Evolutionary conservation across 495 filamentous ascomycete genomes (phyloP), one percentile per base, ranked within the genome.

Genomic region (Penicillium psychrofluorescens): DNA sequence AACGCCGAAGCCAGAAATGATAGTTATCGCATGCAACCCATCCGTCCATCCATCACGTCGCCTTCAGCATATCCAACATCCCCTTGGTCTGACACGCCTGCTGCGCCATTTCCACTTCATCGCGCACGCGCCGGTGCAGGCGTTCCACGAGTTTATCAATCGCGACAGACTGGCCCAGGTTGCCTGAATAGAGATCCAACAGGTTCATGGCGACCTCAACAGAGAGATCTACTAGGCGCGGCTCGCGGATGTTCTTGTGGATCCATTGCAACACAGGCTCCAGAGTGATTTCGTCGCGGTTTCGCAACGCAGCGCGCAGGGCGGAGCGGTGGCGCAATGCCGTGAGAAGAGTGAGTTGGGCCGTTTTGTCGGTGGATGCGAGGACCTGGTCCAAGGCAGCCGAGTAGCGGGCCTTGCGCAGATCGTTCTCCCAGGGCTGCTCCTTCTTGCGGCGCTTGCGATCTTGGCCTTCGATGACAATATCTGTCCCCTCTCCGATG

Each of bases 301-400:
- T 80, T 53, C 81, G 73, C 29, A 99, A 72, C 7, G 92, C 86
- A 22, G 84, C 77, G n/a, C 83, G 77, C 35, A 95, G 74, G 1
- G 94, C 92, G 30, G 84, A 90, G 28, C 92, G 84, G 64, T 99
- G 92, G 8, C 85, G 78, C 3, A 99, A 74, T 7, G 89, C 86
- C 3, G 84, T 83, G 12, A 98, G 68, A 6, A 95, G 62, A 1
- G 90, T 95, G 2, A 95, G 70, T 36, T 84, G 61, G 3, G 84
- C 71, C 15, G 76, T 72, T 52, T 77, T 74, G 36, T 78, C 67
- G 43, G 59, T 63, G 2, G 55, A 62, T 40, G 76, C 70, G 11
- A 97, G 71, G 27, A 89, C 91, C 13, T 75, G 64, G 68, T 97
- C 90, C 8, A 99, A 67, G 2, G 92, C 88, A 28, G 74, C 68